Evolutionary conservation across 345 rosid genomes (phyloP), one percentile per base, ranked within the genome.

Genomic region (Geranium brycei): DNA sequence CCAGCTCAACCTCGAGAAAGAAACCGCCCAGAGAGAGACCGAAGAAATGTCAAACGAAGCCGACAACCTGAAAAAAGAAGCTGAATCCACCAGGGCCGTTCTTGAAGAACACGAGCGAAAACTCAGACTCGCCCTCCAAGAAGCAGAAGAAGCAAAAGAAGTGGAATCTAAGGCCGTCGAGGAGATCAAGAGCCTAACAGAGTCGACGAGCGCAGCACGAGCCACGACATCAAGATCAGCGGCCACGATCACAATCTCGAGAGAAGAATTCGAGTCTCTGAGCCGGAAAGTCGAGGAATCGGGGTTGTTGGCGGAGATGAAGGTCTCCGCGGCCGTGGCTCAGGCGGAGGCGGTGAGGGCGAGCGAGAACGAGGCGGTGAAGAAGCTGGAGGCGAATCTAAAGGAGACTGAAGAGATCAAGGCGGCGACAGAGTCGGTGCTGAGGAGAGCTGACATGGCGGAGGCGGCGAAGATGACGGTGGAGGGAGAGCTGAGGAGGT

Each of bases 291-390:
- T 87, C 19, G 87, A 83, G 71, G 86, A 87, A 67, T 86, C 86
- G 1, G 83, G 86, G 65, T 77, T 72, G 64, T 76, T 92, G 71
- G 84, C 95, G 13, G 93, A 92, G 69, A 86, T 89, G 95, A 87
- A 86, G 83, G 95, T 89, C 76, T 87, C 86, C 6, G 98, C 96
- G 66, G 95, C 98, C 66, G 47, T 89, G 78, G 98, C 98, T 57
- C 96, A 92, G 80, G 93, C 86, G 57, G 90, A 89, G 78, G 98
- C 96, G 19, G 91, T 92, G 66, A 89, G 67, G 81, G 96, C 98
- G 62, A 86, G 98, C 19, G 96, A 92, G 78, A 84, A 81, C 58
- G 96, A 92, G 77, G 85, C 90, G 3, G 59, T 80, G 64, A 87
- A 85, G 85, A 89, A 81, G 76, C 71, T 85, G 57, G 90, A 85